Evolutionary conservation across 768 basidiomycete species (phyloP).

Genomic region (Mycena galericulata): DNA sequence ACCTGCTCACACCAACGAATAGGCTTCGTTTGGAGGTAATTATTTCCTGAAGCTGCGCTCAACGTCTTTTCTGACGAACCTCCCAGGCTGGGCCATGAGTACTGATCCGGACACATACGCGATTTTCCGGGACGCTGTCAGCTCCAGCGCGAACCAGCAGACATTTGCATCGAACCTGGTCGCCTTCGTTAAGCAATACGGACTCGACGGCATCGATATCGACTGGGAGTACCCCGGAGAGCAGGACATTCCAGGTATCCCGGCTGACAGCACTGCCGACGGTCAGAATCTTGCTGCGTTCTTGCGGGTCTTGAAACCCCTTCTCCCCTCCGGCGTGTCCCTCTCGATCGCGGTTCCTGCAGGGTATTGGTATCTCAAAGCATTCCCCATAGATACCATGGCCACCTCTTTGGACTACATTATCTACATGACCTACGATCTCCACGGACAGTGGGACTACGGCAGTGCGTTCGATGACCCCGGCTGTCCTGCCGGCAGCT

Average conservation of each 20-base stretch:
- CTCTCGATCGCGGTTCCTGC: conserved; percentile 5
- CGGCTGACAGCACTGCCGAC: background rate
- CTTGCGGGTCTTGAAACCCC: background rate
- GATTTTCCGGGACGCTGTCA: conserved; percentile 81
- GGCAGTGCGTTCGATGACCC: background rate
- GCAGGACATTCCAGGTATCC: conserved; percentile 18
- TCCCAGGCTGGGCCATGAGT: conserved; percentile 17
- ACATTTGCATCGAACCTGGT: conserved; percentile 74
- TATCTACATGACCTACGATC: conserved; percentile 20
- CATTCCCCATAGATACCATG: conserved; percentile 10
- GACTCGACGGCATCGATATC: conserved; percentile 91
- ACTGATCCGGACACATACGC: conserved; percentile 9
- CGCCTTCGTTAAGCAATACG: conserved; percentile 62
- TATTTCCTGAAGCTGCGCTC: background rate
- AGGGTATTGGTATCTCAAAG: conserved; percentile 11
- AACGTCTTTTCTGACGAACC: background rate
- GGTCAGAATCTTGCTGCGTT: conserved; percentile 6
- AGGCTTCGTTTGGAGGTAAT: conserved; percentile 18
- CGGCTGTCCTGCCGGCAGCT: conserved; percentile 1
- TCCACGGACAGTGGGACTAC: conserved; percentile 18
- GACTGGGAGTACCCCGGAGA: conserved; percentile 96
- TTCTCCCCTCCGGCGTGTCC: background rate
- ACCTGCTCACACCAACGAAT: background rate
- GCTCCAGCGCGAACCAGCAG: conserved; percentile 59
- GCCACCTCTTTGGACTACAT: conserved; percentile 8